phyloP scores from a whole-genome alignment of 352 stramenopile species.

The Thalassiosira pacifica region DNA sequence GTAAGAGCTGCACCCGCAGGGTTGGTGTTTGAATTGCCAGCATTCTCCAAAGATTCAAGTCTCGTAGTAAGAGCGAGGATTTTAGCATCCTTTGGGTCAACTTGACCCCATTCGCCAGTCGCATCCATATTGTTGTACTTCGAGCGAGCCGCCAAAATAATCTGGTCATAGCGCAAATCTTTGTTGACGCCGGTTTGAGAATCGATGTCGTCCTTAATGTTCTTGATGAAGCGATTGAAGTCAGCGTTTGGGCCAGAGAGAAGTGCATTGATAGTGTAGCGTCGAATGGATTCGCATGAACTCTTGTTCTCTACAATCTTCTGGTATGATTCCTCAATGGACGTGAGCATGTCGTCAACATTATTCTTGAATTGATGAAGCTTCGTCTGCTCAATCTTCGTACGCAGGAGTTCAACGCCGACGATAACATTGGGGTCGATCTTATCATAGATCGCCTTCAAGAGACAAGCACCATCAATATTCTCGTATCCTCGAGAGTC shows the following conservation, averaged over 20 bases:
- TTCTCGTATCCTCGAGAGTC: no score
- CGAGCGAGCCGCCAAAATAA: not conserved
- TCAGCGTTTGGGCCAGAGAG: no score
- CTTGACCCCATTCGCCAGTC: conserved; percentile 12
- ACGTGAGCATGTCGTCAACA: not conserved
- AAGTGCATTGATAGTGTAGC: not conserved
- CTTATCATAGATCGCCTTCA: no score
- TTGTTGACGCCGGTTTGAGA: no score
- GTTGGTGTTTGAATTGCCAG: not conserved
- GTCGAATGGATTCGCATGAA: conserved; percentile 3
- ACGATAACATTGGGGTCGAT: conserved; percentile 5
- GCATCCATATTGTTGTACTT: conserved; percentile 9
- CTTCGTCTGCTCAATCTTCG: not conserved
- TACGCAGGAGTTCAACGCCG: not conserved
- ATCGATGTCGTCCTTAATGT: no score
- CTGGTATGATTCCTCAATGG: not conserved
- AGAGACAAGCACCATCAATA: no score
- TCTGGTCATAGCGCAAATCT: not conserved
- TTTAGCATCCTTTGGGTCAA: conserved; percentile 4
- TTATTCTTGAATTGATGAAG: conserved; percentile 14
- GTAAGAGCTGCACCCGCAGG: not conserved
- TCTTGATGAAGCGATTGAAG: no score
- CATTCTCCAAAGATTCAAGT: not conserved
- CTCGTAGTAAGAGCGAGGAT: not conserved
- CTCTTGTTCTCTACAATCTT: conserved; percentile 1